Evolutionary conservation across 1,284 basidiomycete species (phyloP).

Genomic region (Leccinum griseonigrum): DNA sequence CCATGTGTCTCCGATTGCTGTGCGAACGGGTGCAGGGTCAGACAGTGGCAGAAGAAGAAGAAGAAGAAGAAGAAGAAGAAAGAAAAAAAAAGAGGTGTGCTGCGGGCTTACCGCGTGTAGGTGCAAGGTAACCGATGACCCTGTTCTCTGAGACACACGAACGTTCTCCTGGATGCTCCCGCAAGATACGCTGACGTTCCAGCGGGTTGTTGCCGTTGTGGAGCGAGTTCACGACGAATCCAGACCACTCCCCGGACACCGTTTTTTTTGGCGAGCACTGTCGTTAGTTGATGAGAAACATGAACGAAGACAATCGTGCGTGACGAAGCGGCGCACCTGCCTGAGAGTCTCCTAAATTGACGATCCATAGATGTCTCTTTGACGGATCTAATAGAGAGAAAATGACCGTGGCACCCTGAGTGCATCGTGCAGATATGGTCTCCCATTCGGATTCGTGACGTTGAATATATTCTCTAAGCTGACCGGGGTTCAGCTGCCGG

Average conservation of each 20-base stretch:
- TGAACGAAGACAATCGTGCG: neutral
- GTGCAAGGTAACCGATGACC: constrained; percentile 62
- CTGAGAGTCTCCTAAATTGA: constrained; percentile 64
- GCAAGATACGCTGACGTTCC: constrained; percentile 48
- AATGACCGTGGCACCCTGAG: constrained; percentile 62
- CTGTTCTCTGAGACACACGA: constrained; percentile 50
- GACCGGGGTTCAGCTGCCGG: constrained; percentile 22
- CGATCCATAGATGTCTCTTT: constrained; percentile 56
- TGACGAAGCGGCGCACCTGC: constrained; percentile 43
- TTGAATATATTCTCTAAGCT: constrained; percentile 27
- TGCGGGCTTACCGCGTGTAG: constrained; percentile 54
- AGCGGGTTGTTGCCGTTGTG: constrained; percentile 53
- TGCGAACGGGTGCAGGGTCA: constrained; percentile 24
- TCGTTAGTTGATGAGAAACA: constrained; percentile 12
- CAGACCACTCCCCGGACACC: constrained; percentile 39
- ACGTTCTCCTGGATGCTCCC: constrained; percentile 55
- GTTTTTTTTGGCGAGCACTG: constrained; percentile 49
- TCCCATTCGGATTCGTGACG: constrained; percentile 29
- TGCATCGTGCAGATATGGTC: constrained; percentile 42
- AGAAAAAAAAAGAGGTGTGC: neutral
- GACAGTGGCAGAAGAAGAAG: neutral
- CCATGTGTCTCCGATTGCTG: constrained; percentile 63
- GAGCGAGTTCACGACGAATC: constrained; percentile 44
- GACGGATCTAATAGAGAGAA: constrained; percentile 53
- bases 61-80: neutral